Percentiles rank a stretch among this genome's conserved stretches.
Conservation (phyloP, 148 eudicot species). For the Agrostemma githago region DNA sequence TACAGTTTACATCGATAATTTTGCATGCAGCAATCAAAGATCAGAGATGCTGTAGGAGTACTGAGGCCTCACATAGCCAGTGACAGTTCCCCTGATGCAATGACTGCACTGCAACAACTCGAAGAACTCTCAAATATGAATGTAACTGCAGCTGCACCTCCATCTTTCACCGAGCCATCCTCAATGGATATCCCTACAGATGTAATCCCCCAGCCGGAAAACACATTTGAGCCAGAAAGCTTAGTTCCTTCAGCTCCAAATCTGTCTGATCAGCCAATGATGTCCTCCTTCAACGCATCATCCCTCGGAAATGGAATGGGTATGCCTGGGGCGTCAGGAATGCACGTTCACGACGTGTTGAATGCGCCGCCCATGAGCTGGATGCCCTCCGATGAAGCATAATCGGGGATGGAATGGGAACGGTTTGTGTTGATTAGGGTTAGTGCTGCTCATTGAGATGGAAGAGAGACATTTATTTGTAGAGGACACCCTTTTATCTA, state of each 20-base stretch:
- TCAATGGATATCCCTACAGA: conserved; percentile 7
- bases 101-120: conserved; percentile 54
- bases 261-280: conserved; percentile 3
- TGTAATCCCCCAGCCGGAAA: conserved; percentile 5
- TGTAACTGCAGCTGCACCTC: conserved; percentile 13
- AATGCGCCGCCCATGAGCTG: conserved; percentile 24
- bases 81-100: conserved; percentile 31
- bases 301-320: neutral
- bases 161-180: neutral
- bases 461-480: conserved; percentile 10
- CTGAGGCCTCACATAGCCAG: conserved; percentile 46
- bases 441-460: conserved; percentile 23
- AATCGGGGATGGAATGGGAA: conserved; percentile 14
- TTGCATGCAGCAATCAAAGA: conserved; percentile 50
- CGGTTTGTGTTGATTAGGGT: conserved; percentile 21
- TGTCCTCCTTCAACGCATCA: neutral
- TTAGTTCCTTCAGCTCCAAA: neutral
- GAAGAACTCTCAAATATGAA: conserved; percentile 45
- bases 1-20: neutral
- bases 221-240: conserved; percentile 2
- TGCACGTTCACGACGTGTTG: conserved; percentile 4
- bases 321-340: conserved; percentile 12
- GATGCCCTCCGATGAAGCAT: conserved; percentile 13
- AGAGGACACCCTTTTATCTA: conserved; percentile 20
- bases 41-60: conserved; percentile 39